Evolutionary conservation across 768 basidiomycete species (phyloP).

Genomic region (Tulasnella sp.): DNA sequence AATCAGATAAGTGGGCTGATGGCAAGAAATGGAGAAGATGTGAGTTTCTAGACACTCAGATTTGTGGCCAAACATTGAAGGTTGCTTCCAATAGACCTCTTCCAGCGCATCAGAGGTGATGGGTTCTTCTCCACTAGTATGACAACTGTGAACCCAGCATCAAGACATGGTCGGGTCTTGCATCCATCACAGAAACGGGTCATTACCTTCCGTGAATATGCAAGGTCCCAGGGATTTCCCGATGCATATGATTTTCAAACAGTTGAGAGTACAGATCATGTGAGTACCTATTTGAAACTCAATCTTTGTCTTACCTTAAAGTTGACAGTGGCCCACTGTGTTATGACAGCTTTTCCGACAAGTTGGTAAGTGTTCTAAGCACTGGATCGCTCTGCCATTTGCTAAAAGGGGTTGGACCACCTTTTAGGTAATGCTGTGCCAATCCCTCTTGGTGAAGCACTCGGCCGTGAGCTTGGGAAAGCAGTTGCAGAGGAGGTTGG

Average conservation of each 20-base stretch:
- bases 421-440: constrained; percentile 79
- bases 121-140: background rate
- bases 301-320: constrained; percentile 7
- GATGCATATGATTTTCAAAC: constrained; percentile 55
- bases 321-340: constrained; percentile 42
- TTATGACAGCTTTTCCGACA: constrained; percentile 5
- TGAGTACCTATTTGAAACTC: constrained; percentile 28
- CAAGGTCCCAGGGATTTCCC: constrained; percentile 70
- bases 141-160: background rate
- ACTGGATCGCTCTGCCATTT: no score
- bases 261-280: constrained; percentile 37
- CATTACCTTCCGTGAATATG: constrained; percentile 53
- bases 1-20: background rate
- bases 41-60: background rate
- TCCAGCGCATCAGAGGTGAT: background rate
- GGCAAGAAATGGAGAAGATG: background rate
- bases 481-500: background rate
- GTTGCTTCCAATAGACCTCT: background rate
- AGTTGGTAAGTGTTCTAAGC: constrained; percentile 3
- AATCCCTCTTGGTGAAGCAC: constrained; percentile 52
- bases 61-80: background rate
- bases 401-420: no score
- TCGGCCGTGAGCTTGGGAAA: constrained; percentile 31
- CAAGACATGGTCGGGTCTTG: background rate
- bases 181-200: constrained; percentile 48